Evolutionary conservation across 805 yeast genomes (phyloP).

Genomic region (Ascoidea rubescens): DNA sequence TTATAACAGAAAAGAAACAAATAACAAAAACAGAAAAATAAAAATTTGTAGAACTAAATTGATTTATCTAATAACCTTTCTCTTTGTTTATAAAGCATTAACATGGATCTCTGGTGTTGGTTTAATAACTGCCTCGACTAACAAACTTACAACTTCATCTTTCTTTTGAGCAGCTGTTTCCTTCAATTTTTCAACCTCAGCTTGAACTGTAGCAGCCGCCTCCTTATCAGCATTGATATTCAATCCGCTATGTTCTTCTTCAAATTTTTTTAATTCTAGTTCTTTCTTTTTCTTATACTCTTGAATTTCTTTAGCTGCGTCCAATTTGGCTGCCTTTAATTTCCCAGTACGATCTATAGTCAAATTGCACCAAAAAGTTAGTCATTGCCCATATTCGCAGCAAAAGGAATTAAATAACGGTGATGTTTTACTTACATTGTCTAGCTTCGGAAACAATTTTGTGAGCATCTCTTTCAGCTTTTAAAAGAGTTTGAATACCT

Average conservation of each 20-base stretch:
- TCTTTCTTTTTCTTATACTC: constrained; percentile 79
- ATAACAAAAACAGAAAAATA: too few relatives aligned
- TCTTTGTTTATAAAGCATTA: constrained; percentile 34
- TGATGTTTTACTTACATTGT: constrained; percentile 38
- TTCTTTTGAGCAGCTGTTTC: constrained; percentile 50
- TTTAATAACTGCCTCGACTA: constrained; percentile 64
- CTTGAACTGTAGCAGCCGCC: constrained; percentile 29
- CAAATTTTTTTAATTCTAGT: constrained; percentile 59
- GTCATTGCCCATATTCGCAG: not conserved
- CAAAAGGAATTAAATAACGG: not conserved
- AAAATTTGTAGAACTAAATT: too few relatives aligned
- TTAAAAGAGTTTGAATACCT: constrained; percentile 60
- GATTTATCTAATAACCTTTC: not conserved
- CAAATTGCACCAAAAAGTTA: constrained; percentile 1
- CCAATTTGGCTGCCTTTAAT: constrained; percentile 86
- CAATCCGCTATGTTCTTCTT: constrained; percentile 18
- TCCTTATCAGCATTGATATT: not conserved
- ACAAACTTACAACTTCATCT: constrained; percentile 52
- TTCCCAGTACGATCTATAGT: constrained; percentile 59
- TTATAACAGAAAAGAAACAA: too few relatives aligned
- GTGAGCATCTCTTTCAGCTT: constrained; percentile 96
- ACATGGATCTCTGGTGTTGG: constrained; percentile 78
- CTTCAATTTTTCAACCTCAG: constrained; percentile 57
- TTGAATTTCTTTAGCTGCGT: constrained; percentile 82
- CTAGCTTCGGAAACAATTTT: constrained; percentile 89